A percentile compares a stretch with the other conserved stretches of the same genome.
Evolutionary conservation across 2,329 filamentous ascomycete genomes (phyloP).

Genomic region (Blastomyces silverae): DNA sequence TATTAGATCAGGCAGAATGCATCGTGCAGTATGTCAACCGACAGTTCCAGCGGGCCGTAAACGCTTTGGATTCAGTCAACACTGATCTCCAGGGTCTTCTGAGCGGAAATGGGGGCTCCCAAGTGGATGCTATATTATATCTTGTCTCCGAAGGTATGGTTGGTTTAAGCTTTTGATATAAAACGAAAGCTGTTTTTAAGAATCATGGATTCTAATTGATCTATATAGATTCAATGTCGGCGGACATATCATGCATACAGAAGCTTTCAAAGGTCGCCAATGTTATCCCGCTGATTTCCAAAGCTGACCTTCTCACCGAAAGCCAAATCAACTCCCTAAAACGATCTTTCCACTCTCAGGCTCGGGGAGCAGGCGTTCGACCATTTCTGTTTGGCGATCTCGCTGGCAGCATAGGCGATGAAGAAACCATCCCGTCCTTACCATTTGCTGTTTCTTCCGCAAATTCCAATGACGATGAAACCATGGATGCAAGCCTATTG

Average conservation of each 20-base stretch:
- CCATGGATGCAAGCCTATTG: conserved; percentile 84
- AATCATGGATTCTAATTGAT: conserved; percentile 15
- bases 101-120: conserved; percentile 71
- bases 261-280: conserved; percentile 69
- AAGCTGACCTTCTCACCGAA: conserved; percentile 60
- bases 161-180: conserved; percentile 25
- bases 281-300: conserved; percentile 73
- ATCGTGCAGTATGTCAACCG: conserved; percentile 67
- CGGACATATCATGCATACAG: conserved; percentile 65
- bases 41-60: conserved; percentile 57
- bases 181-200: background rate
- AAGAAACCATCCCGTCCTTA: conserved; percentile 26
- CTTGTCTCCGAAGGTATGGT: conserved; percentile 63
- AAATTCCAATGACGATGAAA: conserved; percentile 63
- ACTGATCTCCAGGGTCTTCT: conserved; percentile 69
- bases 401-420: conserved; percentile 24
- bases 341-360: conserved; percentile 37
- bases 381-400: conserved; percentile 59
- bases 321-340: conserved; percentile 56
- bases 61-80: conserved; percentile 58
- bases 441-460: conserved; percentile 74
- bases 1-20: conserved; percentile 49
- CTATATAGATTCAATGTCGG: conserved; percentile 48
- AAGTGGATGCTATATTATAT: conserved; percentile 82
- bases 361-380: conserved; percentile 47